These are phyloP conservation scores for Bullera alba DNA, from an alignment of 768 basidiomycete species.

Conservation along the genomic window DNA sequence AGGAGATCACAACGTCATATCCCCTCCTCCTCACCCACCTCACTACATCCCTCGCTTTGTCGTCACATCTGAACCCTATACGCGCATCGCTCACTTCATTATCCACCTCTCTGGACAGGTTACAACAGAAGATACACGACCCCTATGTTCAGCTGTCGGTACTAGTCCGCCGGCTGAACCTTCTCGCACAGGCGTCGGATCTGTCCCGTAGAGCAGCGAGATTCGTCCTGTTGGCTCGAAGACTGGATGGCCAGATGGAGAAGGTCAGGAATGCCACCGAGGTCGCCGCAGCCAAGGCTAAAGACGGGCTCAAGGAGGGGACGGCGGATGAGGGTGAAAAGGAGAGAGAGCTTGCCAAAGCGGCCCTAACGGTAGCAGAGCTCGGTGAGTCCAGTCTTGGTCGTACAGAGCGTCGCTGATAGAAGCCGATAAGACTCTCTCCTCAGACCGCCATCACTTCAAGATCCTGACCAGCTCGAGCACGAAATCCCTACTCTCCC, in stretches of 20 bases:
- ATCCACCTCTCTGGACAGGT: slow-evolving; percentile 50
- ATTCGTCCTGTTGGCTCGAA: slow-evolving; percentile 72
- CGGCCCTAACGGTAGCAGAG: slow-evolving; percentile 89
- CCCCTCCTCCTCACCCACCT: slow-evolving; percentile 38
- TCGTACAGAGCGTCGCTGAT: neutral
- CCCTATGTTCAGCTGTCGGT: slow-evolving; percentile 71
- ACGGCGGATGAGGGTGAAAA: slow-evolving; percentile 60
- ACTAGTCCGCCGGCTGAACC: slow-evolving; percentile 65
- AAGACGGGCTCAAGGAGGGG: neutral
- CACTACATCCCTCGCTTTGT: slow-evolving; percentile 32
- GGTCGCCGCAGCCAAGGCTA: neutral
- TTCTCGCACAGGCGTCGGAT: slow-evolving; percentile 75
- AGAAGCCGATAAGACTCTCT: neutral
- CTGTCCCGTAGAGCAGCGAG: slow-evolving; percentile 74
- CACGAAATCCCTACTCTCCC: slow-evolving; percentile 48
- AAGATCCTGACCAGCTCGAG: slow-evolving; percentile 12
- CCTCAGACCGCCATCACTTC: neutral
- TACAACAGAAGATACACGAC: slow-evolving; percentile 74
- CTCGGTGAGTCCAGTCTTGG: slow-evolving; percentile 54
- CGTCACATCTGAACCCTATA: slow-evolving; percentile 24
- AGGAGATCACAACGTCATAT: slow-evolving; percentile 48
- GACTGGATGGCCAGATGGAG: slow-evolving; percentile 77
- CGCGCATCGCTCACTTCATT: slow-evolving; percentile 25
- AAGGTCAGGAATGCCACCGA: slow-evolving; percentile 46
- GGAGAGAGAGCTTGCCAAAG: slow-evolving; percentile 82